Conservation (phyloP, 176 grass and related monocot genomes). For the Melocanna baccifera region DNA sequence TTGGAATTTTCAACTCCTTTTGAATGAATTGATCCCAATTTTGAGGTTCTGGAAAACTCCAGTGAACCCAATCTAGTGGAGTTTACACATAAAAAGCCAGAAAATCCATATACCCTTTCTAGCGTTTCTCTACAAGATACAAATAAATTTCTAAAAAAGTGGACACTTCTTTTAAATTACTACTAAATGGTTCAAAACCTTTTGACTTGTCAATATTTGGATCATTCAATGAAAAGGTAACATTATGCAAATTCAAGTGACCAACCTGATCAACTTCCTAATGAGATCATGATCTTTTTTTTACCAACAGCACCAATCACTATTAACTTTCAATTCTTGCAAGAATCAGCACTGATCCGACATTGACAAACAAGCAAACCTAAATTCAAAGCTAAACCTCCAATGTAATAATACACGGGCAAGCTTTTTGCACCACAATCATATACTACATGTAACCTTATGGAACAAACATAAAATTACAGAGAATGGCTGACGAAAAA, state of each 20-base stretch:
- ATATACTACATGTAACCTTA: conserved; percentile 36
- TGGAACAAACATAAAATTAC: conserved; percentile 32
- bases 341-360: not conserved
- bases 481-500: conserved; percentile 25
- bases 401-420: not conserved
- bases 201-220: not conserved
- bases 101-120: not conserved
- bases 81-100: not conserved
- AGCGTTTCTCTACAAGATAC: not conserved
- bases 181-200: not conserved
- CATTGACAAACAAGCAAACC: not conserved
- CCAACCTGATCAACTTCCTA: not conserved
- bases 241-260: not conserved
- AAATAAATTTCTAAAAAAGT: not conserved
- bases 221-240: not conserved
- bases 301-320: not conserved
- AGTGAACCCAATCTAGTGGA: too few relatives aligned
- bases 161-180: not conserved
- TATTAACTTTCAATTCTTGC: not conserved
- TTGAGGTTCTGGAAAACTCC: not conserved
- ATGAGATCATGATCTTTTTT: not conserved
- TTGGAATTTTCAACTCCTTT: not conserved
- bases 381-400: not conserved
- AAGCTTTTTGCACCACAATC: not conserved
- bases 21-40: not conserved